A percentile compares a stretch with the other conserved stretches of the same genome.
Conservation (phyloP, 2,329 filamentous ascomycete species). For the Stemphylium lycopersici region DNA sequence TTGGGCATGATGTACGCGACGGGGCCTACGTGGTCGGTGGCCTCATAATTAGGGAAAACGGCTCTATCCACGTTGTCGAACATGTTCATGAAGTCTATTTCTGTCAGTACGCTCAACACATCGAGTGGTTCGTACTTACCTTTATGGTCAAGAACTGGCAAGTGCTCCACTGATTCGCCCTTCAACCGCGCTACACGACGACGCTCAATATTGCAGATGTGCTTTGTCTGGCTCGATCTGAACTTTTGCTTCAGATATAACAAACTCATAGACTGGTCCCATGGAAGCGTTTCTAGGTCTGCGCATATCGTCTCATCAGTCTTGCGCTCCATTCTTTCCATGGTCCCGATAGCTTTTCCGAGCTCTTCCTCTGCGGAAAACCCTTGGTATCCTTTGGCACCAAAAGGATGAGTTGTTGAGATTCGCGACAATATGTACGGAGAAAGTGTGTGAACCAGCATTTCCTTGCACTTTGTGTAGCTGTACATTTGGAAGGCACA, state of each 20-base stretch:
- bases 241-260: conserved; percentile 33
- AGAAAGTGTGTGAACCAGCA: conserved; percentile 43
- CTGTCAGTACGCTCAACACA: conserved; percentile 10
- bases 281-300: conserved; percentile 36
- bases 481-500: conserved; percentile 38
- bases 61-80: conserved; percentile 37
- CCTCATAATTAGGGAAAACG: conserved; percentile 34
- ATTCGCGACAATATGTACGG: conserved; percentile 40
- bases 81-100: conserved; percentile 26
- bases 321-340: conserved; percentile 38
- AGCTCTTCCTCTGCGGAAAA: conserved; percentile 41
- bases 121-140: conserved; percentile 20
- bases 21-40: conserved; percentile 3
- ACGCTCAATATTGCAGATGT: conserved; percentile 39
- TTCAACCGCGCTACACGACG: conserved; percentile 40
- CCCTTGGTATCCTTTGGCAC: conserved; percentile 30
- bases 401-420: conserved; percentile 43
- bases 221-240: conserved; percentile 38
- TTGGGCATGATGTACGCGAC: conserved; percentile 22
- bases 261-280: conserved; percentile 37
- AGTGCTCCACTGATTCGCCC: conserved; percentile 29
- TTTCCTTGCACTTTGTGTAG: conserved; percentile 41
- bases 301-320: conserved; percentile 32
- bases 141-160: conserved; percentile 22
- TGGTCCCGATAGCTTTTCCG: conserved; percentile 32